Base-by-base conservation (phyloP, 2,329 filamentous ascomycete genomes). In the Pseudogymnoascus sp. region DNA sequence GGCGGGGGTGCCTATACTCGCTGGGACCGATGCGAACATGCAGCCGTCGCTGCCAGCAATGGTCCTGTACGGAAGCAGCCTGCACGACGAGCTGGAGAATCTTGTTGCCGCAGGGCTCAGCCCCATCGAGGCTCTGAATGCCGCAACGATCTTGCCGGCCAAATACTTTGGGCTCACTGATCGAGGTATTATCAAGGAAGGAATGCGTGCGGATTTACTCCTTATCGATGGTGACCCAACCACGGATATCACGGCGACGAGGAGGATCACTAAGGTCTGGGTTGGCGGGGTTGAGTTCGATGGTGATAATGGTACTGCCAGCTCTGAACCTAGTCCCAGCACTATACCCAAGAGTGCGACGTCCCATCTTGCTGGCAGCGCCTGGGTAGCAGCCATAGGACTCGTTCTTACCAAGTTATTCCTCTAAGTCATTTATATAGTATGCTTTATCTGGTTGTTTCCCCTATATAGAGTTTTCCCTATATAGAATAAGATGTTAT, bases 31-130 rank as follows among this genome's bases (percentile, higher is more conserved):
- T 60, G 59, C 63, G 3, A 64, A 62, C 50, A 4, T n/a, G 44
- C 41, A 36, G 4, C 57, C 15, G 5, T 40, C 37, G n/a, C 15
- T 35, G 9, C 58, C 58, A 5, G 17, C 29, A n/a, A 50, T 33
- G 7, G 63, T 64, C 1, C 36, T 29, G 15, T 63, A 60, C 29
- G 62, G 62, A 10, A 26, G 62, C 24, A 59, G 60, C 13, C 64
- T 72, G 11, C 70, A 72, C 37, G 60, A 65, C 17, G 70, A 73
- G 59, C 63, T 73, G 31, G 61, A 68, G 50, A 63, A 68, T n/a
- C 60, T 72, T 1, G 66, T 68, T 10, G 62, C 63, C 35, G 66
- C 68, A 1, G 68, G 71, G 4, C 63, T 72, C 54, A 66, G 67
- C 11, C 63, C 67, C 1, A 60, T 62, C 4, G 68, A 72, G 31